These are phyloP conservation scores for Neurospora hispaniola DNA, from an alignment of 495 filamentous ascomycete species.

Conservation along the genomic window DNA sequence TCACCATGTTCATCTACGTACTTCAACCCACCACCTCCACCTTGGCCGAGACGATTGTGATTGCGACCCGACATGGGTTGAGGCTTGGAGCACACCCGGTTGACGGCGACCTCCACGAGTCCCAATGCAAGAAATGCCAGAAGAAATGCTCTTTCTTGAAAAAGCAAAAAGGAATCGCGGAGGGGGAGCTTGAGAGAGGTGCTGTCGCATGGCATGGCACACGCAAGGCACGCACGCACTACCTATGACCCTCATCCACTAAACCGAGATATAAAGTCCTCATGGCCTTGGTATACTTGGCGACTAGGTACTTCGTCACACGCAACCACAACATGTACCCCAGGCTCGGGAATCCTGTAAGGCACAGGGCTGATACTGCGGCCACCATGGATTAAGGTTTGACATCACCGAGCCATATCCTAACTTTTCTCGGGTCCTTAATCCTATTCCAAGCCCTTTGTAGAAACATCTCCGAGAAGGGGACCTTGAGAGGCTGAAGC, in stretches of 20 bases:
- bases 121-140: neutral
- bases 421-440: conserved; percentile 3
- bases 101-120: neutral
- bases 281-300: neutral
- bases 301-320: neutral
- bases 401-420: conserved; percentile 14
- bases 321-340: neutral
- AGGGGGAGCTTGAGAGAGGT: neutral
- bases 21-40: neutral
- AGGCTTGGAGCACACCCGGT: neutral
- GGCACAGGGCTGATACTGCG: conserved; percentile 6
- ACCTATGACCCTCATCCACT: neutral
- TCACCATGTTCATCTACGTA: neutral
- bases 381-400: conserved; percentile 18
- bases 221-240: neutral
- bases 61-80: neutral
- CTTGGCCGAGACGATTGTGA: neutral
- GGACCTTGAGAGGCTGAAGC: conserved; percentile 7
- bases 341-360: conserved; percentile 1
- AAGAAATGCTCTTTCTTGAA: neutral
- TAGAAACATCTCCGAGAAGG: conserved; percentile 20
- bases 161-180: neutral
- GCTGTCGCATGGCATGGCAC: neutral
- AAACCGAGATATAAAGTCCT: neutral
- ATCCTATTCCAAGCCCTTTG: conserved; percentile 19